Conservation (phyloP, 805 yeast genomes). For the Starmerella roubikii region DNA sequence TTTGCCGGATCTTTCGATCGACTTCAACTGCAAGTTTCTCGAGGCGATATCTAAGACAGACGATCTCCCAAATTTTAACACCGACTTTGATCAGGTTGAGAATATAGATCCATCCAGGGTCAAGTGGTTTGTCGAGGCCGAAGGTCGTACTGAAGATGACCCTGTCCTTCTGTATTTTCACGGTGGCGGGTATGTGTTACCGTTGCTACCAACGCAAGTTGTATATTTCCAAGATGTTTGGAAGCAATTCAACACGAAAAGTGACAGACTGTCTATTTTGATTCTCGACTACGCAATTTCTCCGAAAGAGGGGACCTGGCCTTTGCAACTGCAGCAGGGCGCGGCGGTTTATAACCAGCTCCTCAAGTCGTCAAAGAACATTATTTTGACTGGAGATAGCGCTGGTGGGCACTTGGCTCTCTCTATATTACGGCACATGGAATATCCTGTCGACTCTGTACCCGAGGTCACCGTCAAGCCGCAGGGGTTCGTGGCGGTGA, state of each 20-base stretch:
- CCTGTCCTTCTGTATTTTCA: slow-evolving; percentile 19
- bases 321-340: slow-evolving; percentile 22
- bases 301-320: slow-evolving; percentile 15
- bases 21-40: no score
- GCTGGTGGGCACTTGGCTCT: slow-evolving; percentile 24
- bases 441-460: slow-evolving; percentile 2
- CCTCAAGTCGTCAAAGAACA: slow-evolving; percentile 11
- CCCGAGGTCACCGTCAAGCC: slow-evolving; percentile 1
- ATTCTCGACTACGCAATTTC: slow-evolving; percentile 22
- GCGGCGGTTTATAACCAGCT: slow-evolving; percentile 16
- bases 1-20: no score
- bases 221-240: slow-evolving; percentile 4
- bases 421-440: slow-evolving; percentile 7
- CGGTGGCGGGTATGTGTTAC: slow-evolving; percentile 20
- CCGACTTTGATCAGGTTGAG: no score
- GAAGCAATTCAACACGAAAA: background rate
- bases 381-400: slow-evolving; percentile 24
- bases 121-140: slow-evolving; percentile 16
- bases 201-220: slow-evolving; percentile 5
- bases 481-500: background rate
- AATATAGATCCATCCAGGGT: no score
- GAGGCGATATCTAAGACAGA: no score
- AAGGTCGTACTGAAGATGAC: slow-evolving; percentile 13
- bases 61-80: no score
- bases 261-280: slow-evolving; percentile 18